A percentile compares a stretch with the other conserved stretches of the same genome.
Conservation (phyloP, 495 filamentous ascomycete species). For the Penicillium ochrochloron region DNA sequence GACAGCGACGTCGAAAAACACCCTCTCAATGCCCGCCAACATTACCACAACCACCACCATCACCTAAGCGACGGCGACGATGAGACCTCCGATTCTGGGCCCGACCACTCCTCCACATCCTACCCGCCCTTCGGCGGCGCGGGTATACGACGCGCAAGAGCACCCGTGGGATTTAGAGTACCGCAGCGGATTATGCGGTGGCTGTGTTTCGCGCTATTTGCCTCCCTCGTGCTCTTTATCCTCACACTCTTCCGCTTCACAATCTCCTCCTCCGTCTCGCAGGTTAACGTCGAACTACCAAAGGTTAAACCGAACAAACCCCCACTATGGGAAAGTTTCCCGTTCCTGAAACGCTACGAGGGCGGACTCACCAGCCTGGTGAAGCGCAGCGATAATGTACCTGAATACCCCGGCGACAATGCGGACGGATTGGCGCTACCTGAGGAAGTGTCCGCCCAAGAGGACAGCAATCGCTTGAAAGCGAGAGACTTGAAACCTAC, state of each 20-base stretch:
- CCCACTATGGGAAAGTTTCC: conserved; percentile 80
- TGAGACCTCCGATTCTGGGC: conserved; percentile 30
- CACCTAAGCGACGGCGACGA: conserved; percentile 33
- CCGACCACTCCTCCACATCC: conserved; percentile 45
- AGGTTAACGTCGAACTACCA: conserved; percentile 59
- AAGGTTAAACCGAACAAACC: conserved; percentile 59
- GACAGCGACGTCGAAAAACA: conserved; percentile 47
- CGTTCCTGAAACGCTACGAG: conserved; percentile 81
- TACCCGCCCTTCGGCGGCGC: conserved; percentile 60
- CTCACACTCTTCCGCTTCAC: conserved; percentile 71
- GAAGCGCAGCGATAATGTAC: conserved; percentile 60
- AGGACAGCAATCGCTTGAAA: conserved; percentile 33
- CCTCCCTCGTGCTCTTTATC: conserved; percentile 72
- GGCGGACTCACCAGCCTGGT: conserved; percentile 76
- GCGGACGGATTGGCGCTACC: conserved; percentile 32
- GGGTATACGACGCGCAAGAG: conserved; percentile 42
- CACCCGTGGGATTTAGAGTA: conserved; percentile 54
- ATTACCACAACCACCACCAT: conserved; percentile 28
- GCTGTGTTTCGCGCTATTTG: conserved; percentile 70
- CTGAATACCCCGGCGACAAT: conserved; percentile 73
- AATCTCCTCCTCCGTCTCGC: conserved; percentile 61
- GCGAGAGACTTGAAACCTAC: conserved; percentile 30
- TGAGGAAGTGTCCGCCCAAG: conserved; percentile 8
- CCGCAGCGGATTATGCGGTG: conserved; percentile 68
- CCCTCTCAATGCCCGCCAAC: conserved; percentile 26